Percentiles rank a stretch among this genome's conserved stretches.
Evolutionary conservation across 441 rosid genomes (phyloP).

Genomic region (Corymbia citriodora): DNA sequence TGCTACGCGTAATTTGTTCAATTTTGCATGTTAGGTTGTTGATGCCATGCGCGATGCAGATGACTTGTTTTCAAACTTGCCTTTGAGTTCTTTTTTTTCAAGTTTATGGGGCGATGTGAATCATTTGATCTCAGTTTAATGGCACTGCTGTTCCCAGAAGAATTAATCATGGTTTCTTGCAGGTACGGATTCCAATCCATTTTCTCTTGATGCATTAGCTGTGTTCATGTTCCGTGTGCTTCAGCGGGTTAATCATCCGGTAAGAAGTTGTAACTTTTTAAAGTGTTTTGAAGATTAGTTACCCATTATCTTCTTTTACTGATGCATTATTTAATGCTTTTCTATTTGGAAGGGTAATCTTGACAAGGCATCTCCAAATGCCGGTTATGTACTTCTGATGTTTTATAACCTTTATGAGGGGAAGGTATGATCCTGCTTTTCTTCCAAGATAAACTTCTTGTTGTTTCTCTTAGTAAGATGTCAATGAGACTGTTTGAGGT

Average conservation of each 20-base stretch:
- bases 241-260: slow-evolving; percentile 89
- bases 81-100: neutral
- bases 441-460: neutral
- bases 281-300: neutral
- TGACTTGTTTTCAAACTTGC: neutral
- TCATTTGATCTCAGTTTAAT: neutral
- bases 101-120: neutral
- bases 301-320: neutral
- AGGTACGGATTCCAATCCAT: slow-evolving; percentile 89
- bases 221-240: slow-evolving; percentile 89
- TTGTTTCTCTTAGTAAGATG: neutral
- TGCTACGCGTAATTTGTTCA: neutral
- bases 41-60: neutral
- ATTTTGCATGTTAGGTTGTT: neutral
- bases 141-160: neutral
- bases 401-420: slow-evolving; percentile 95
- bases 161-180: slow-evolving; percentile 5
- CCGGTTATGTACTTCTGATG: slow-evolving; percentile 94
- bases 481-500: neutral
- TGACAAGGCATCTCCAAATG: slow-evolving; percentile 80
- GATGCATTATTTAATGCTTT: slow-evolving; percentile 6
- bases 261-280: slow-evolving; percentile 17
- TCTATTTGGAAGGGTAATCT: slow-evolving; percentile 71
- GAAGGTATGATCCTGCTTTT: slow-evolving; percentile 44
- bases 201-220: slow-evolving; percentile 88